phyloP scores from a whole-genome alignment of 2,329 filamentous ascomycete species.

The Penicillium sp. region DNA sequence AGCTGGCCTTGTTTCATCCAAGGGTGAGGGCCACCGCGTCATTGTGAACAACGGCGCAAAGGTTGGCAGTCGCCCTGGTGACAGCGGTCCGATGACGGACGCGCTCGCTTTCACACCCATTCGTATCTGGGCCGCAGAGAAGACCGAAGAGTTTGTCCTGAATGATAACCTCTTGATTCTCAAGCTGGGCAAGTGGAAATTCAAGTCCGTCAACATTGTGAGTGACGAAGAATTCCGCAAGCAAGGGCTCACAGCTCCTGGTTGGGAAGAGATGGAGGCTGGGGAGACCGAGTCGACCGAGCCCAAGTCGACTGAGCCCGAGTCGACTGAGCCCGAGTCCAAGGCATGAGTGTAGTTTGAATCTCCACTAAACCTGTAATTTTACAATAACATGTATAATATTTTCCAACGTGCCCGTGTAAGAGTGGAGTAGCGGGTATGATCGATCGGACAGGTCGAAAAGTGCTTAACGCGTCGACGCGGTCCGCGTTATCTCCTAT shows the following conservation, averaged over 20 bases:
- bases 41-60: constrained; percentile 54
- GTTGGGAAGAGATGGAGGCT: constrained; percentile 47
- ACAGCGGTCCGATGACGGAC: constrained; percentile 44
- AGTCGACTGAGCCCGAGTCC: neutral
- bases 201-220: constrained; percentile 59
- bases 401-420: neutral
- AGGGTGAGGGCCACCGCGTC: constrained; percentile 54
- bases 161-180: constrained; percentile 57
- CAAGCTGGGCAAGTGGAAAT: constrained; percentile 61
- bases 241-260: constrained; percentile 50
- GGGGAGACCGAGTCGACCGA: constrained; percentile 8
- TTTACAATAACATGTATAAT: constrained; percentile 12
- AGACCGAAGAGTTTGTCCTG: constrained; percentile 53
- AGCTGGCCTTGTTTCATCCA: constrained; percentile 54
- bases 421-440: neutral
- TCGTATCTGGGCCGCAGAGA: constrained; percentile 43
- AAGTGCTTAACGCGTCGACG: constrained; percentile 43
- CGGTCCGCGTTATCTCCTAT: constrained; percentile 31
- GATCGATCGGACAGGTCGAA: constrained; percentile 12
- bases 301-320: constrained; percentile 1
- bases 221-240: constrained; percentile 55
- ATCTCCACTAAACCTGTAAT: constrained; percentile 9
- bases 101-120: constrained; percentile 55
- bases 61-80: constrained; percentile 47
- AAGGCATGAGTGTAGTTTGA: neutral